Evolutionary conservation across 1,284 basidiomycete genomes (phyloP).

Genomic region (Veloboletus limbatus): DNA sequence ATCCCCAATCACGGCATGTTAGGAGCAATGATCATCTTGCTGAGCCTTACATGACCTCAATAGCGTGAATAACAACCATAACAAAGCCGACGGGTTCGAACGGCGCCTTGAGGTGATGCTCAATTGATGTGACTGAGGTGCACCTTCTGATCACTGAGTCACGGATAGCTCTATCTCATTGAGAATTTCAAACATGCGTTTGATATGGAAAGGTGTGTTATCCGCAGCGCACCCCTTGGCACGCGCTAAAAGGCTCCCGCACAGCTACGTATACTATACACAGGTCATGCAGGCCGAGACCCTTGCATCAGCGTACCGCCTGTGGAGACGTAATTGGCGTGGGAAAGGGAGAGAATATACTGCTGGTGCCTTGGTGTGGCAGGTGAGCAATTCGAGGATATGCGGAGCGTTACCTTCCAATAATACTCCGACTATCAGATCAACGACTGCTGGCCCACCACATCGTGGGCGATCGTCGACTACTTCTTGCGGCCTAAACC

Average conservation of each 20-base stretch:
- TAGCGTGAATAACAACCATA: constrained; percentile 76
- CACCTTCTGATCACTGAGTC: constrained; percentile 3
- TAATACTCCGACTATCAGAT: constrained; percentile 45
- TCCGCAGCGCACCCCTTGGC: background rate
- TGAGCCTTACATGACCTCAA: constrained; percentile 8
- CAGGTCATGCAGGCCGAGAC: constrained; percentile 85
- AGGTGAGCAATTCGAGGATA: constrained; percentile 41
- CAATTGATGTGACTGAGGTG: constrained; percentile 3
- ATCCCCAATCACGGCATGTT: constrained; percentile 82
- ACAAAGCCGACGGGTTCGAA: constrained; percentile 88
- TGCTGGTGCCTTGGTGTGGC: constrained; percentile 79
- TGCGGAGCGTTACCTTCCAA: background rate
- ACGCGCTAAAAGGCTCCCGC: constrained; percentile 5
- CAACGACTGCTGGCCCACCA: constrained; percentile 82
- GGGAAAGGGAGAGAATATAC: constrained; percentile 70
- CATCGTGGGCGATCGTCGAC: constrained; percentile 78
- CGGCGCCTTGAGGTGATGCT: constrained; percentile 70
- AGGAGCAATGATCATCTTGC: constrained; percentile 12
- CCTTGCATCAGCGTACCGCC: constrained; percentile 68
- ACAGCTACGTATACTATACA: constrained; percentile 75
- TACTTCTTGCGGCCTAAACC: constrained; percentile 79
- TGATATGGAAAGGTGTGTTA: constrained; percentile 71
- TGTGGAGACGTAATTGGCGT: constrained; percentile 77
- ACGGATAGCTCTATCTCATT: constrained; percentile 69
- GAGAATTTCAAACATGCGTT: constrained; percentile 90